These are phyloP conservation scores for Chlamydomonas sphaeroides DNA, from an alignment of 139 green algal genomes.

Conservation along the genomic window DNA sequence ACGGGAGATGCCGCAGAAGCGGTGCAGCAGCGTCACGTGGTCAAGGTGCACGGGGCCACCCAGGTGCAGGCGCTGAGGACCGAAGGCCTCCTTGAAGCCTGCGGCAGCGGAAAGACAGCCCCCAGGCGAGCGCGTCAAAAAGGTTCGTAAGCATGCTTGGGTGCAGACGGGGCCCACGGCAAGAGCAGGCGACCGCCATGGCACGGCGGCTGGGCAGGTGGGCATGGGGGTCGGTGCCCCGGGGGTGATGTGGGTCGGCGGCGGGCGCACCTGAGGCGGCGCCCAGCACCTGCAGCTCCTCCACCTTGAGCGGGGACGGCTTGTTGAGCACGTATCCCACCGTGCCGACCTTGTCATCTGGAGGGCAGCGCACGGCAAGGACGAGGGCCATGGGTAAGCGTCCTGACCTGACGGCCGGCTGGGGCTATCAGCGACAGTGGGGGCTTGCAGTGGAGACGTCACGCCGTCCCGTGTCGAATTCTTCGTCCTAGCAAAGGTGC, in stretches of 20 bases:
- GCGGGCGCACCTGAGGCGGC: slow-evolving; percentile 41
- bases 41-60: slow-evolving; percentile 61
- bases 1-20: slow-evolving; percentile 44
- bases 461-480: no score
- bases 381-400: neutral
- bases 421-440: no score
- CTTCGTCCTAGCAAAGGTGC: no score
- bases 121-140: no score
- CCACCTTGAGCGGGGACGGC: slow-evolving; percentile 46
- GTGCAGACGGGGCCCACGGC: no score
- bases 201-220: no score
- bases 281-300: slow-evolving; percentile 47
- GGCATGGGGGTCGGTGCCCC: no score
- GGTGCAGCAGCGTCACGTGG: slow-evolving; percentile 62
- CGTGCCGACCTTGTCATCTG: slow-evolving; percentile 38
- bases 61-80: slow-evolving; percentile 47
- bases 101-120: no score
- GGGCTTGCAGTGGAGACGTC: neutral
- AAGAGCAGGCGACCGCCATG: no score
- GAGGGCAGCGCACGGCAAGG: slow-evolving; percentile 35
- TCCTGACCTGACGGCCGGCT: no score
- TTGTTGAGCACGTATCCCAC: slow-evolving; percentile 65
- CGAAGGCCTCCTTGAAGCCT: slow-evolving; percentile 59
- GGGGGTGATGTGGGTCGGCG: no score
- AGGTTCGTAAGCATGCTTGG: no score